These are phyloP conservation scores for Euphorbia pulcherrima DNA, from an alignment of 345 rosid species.

Conservation along the genomic window DNA sequence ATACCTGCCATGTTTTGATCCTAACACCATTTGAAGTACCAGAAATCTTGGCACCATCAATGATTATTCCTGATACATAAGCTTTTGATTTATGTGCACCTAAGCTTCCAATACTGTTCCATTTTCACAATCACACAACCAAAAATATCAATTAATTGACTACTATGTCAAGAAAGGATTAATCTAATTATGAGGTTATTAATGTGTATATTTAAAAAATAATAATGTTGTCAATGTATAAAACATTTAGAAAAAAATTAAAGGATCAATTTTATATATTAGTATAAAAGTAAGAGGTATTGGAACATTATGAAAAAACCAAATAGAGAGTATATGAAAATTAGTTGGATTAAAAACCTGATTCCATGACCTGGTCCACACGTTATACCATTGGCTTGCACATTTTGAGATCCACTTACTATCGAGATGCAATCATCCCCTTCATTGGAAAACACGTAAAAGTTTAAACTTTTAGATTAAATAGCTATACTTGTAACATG, in stretches of 20 bases:
- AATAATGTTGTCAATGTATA: too few relatives aligned
- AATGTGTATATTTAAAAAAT: too few relatives aligned
- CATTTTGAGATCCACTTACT: slow-evolving; percentile 49
- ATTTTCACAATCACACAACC: too few relatives aligned
- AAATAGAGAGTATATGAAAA: neutral
- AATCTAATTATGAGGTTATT: too few relatives aligned
- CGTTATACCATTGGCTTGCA: slow-evolving; percentile 40
- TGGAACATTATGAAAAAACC: neutral
- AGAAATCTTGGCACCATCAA: slow-evolving; percentile 57
- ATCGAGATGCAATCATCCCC: slow-evolving; percentile 89
- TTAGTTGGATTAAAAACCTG: slow-evolving; percentile 31
- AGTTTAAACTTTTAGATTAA: too few relatives aligned
- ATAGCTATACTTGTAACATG: too few relatives aligned
- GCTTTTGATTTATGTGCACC: slow-evolving; percentile 52
- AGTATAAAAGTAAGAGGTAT: too few relatives aligned
- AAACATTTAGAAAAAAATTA: too few relatives aligned
- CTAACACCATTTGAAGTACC: slow-evolving; percentile 77
- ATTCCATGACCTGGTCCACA: slow-evolving; percentile 82
- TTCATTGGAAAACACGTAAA: slow-evolving; percentile 6
- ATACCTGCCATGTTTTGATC: slow-evolving; percentile 87
- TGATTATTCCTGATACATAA: slow-evolving; percentile 61
- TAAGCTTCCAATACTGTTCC: slow-evolving; percentile 87
- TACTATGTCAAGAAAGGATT: too few relatives aligned
- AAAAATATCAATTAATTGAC: too few relatives aligned
- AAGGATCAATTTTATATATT: too few relatives aligned